Conservation (phyloP, 805 yeast species). For the Saturnispora diversa region DNA sequence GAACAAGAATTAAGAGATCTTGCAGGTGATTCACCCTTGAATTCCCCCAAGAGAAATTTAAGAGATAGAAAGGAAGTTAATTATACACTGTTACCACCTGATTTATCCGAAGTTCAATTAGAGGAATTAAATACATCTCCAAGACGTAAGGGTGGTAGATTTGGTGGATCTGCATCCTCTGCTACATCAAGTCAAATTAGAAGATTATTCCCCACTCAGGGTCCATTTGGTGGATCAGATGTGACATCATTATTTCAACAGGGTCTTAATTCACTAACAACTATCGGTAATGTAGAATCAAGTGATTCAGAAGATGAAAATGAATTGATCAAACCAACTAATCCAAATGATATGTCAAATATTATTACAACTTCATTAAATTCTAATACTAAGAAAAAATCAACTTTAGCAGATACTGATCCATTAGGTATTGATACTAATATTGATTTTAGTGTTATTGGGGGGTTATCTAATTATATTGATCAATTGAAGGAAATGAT, state of each 20-base stretch:
- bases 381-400: slow-evolving; percentile 36
- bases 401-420: slow-evolving; percentile 75
- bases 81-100: slow-evolving; percentile 79
- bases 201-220: slow-evolving; percentile 84
- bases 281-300: slow-evolving; percentile 33
- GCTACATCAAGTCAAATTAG: slow-evolving; percentile 38
- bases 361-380: slow-evolving; percentile 15
- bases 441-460: slow-evolving; percentile 63
- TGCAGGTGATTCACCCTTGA: slow-evolving; percentile 45
- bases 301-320: slow-evolving; percentile 45
- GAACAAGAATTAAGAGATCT: slow-evolving; percentile 61
- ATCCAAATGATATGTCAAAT: slow-evolving; percentile 27
- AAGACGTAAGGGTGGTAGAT: slow-evolving; percentile 23
- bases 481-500: slow-evolving; percentile 96
- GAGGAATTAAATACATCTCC: slow-evolving; percentile 24
- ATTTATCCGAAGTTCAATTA: slow-evolving; percentile 36
- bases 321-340: slow-evolving; percentile 29
- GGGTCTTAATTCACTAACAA: slow-evolving; percentile 27
- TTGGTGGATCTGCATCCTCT: slow-evolving; percentile 21
- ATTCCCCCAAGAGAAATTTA: slow-evolving; percentile 43
- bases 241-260: slow-evolving; percentile 73
- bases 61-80: slow-evolving; percentile 68
- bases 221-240: slow-evolving; percentile 97
- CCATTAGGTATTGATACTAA: slow-evolving; percentile 76
- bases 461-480: slow-evolving; percentile 87